Conservation (phyloP, 495 filamentous ascomycete species). For the Talaromyces ruber region DNA sequence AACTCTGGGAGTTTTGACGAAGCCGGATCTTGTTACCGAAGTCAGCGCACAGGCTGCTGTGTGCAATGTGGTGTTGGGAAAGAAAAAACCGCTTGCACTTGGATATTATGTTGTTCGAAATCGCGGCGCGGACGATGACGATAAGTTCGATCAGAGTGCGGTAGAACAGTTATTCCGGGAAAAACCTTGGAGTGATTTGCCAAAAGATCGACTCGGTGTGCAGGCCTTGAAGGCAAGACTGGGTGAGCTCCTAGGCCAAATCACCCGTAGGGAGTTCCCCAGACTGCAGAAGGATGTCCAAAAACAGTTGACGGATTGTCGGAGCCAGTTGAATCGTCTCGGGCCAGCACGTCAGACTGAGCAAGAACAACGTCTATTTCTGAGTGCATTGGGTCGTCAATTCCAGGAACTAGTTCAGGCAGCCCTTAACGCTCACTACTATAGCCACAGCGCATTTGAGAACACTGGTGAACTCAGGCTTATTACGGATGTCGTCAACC, state of each 20-base stretch:
- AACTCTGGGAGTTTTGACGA: conserved; percentile 46
- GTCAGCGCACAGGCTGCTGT: conserved; percentile 5
- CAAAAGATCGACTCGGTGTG: conserved; percentile 40
- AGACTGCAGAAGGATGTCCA: conserved; percentile 33
- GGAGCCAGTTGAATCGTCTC: conserved; percentile 23
- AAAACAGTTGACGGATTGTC: conserved; percentile 19
- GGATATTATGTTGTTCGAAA: conserved; percentile 8
- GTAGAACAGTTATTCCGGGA: conserved; percentile 15
- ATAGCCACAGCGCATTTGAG: conserved; percentile 21
- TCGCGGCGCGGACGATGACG: conserved; percentile 5
- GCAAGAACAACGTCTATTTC: conserved; percentile 30
- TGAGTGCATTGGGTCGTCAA: conserved; percentile 22
- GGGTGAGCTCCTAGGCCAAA: conserved; percentile 29
- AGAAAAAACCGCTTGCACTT: conserved; percentile 7
- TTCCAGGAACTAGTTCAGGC: conserved; percentile 26
- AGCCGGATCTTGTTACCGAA: conserved; percentile 36
- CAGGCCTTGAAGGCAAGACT: conserved; percentile 31
- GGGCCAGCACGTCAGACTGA: conserved; percentile 29
- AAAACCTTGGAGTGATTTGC: conserved; percentile 37
- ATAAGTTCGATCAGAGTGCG: conserved; percentile 11
- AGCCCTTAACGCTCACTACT: conserved; percentile 34
- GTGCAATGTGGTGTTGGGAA: conserved; percentile 2
- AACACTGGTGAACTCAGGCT: conserved; percentile 18
- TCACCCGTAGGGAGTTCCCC: conserved; percentile 43
- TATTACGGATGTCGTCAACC: conserved; percentile 29